Percentiles rank a stretch among this genome's conserved stretches.
phyloP scores from a whole-genome alignment of 1,284 basidiomycete genomes.

The Coniferiporia weirii region DNA sequence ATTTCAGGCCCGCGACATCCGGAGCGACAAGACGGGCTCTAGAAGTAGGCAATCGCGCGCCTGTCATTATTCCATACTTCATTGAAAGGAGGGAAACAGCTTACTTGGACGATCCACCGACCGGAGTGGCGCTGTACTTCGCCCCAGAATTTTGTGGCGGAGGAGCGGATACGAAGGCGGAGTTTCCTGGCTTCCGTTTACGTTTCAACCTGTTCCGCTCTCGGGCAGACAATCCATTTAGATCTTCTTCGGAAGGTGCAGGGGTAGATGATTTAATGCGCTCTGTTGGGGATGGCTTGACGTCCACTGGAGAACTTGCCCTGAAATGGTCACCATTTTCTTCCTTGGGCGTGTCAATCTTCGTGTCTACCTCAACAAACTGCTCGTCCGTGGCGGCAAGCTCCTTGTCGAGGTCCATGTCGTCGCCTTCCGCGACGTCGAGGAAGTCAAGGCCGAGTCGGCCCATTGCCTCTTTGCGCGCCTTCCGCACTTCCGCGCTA shows the following conservation, averaged over 20 bases:
- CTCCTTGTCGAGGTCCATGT: slow-evolving; percentile 78
- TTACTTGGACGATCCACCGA: slow-evolving; percentile 54
- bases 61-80: slow-evolving; percentile 12
- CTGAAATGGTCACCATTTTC: slow-evolving; percentile 30
- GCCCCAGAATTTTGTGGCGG: slow-evolving; percentile 49
- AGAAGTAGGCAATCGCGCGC: slow-evolving; percentile 8
- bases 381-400: slow-evolving; percentile 50
- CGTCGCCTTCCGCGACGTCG: slow-evolving; percentile 62
- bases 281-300: slow-evolving; percentile 27
- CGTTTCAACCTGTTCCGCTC: slow-evolving; percentile 89
- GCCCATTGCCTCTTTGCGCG: slow-evolving; percentile 77
- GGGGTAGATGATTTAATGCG: slow-evolving; percentile 51
- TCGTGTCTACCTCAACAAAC: slow-evolving; percentile 38
- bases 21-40: slow-evolving; percentile 65
- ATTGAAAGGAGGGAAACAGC: slow-evolving; percentile 22
- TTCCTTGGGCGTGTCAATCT: slow-evolving; percentile 36
- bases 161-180: slow-evolving; percentile 67
- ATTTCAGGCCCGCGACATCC: slow-evolving; percentile 40
- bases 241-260: slow-evolving; percentile 41
- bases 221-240: slow-evolving; percentile 65
- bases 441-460: slow-evolving; percentile 80
- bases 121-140: slow-evolving; percentile 53
- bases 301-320: slow-evolving; percentile 34
- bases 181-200: slow-evolving; percentile 84
- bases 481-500: slow-evolving; percentile 70